phyloP scores from a whole-genome alignment of 768 basidiomycete genomes.

The Piloderma croceum region DNA sequence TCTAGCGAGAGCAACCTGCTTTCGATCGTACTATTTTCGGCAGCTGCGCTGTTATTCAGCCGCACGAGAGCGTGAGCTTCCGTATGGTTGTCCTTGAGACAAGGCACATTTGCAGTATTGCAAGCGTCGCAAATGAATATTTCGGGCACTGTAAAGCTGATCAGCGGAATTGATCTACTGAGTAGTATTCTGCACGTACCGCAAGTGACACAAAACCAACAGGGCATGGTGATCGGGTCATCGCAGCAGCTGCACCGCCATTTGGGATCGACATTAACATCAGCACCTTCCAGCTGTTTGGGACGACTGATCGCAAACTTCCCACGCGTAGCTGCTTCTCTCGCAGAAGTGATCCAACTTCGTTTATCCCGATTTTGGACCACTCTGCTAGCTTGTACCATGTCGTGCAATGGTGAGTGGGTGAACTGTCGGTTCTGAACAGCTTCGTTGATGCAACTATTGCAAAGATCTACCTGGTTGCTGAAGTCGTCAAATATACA shows the following conservation, averaged over 20 bases:
- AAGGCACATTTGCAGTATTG: slow-evolving; percentile 9
- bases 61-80: slow-evolving; percentile 16
- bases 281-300: neutral
- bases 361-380: slow-evolving; percentile 10
- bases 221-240: slow-evolving; percentile 8
- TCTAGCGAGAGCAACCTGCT: slow-evolving; percentile 16
- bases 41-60: slow-evolving; percentile 9
- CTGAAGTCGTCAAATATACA: slow-evolving; percentile 5
- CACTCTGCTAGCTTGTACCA: slow-evolving; percentile 11
- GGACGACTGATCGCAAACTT: neutral
- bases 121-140: slow-evolving; percentile 14
- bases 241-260: slow-evolving; percentile 8
- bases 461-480: slow-evolving; percentile 4
- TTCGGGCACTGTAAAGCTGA: slow-evolving; percentile 5
- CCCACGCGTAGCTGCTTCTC: neutral
- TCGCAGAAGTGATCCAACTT: slow-evolving; percentile 8
- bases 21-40: no score
- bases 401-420: slow-evolving; percentile 12
- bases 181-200: slow-evolving; percentile 4
- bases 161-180: neutral
- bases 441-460: slow-evolving; percentile 1
- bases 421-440: slow-evolving; percentile 1
- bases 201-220: slow-evolving; percentile 19
- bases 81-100: slow-evolving; percentile 11
- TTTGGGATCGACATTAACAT: slow-evolving; percentile 2